Evolutionary conservation across 495 filamentous ascomycete species (phyloP), one percentile per base, ranked within the genome.

Genomic region (Mycothermus thermophilus): DNA sequence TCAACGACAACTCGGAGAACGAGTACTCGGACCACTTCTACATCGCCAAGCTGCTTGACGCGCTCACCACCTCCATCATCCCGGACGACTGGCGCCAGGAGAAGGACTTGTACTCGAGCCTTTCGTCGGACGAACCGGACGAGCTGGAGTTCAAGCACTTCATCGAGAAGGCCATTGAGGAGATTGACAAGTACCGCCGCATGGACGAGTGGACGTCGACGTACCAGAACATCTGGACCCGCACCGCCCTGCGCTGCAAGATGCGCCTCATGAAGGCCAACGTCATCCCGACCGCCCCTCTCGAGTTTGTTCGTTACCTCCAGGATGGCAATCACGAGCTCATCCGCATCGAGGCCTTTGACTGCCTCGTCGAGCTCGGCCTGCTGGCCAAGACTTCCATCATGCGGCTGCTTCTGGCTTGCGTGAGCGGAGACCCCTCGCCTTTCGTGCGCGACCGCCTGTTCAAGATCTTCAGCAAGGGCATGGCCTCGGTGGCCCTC

Each of bases 161-260:
- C 26, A 71, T 80, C 38, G 70, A 72, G 27, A 69, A 73, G 28
- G 80, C 80, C 2, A 54, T 93, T 11, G 77, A 80, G 24, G 85
- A 93, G 51, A 83, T 99, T 29, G 83, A 94, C 38, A 72, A 92
- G 32, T 83, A 88, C 48, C 72, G 85, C 30, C 74, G 88, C 28
- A 84, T 92, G 68, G 90, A 99, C 47, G 85, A 95, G 57, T 96
- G 85, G 77, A 80, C 80, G 0, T 72, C 77, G 22, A 92, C 86
- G 0, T 93, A 79, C 55, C 84, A 94, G 36, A 99, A 96, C 43
- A 67, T 93, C 35, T 85, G 85, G 53, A 84, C 92, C 1, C 68
- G 70, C 23, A 79, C 87, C 5, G 84, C 85, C 3, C 58, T 96
- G 14, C 68, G 79, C n/a, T 85, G 81, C 55, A 74, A 80, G 40